Evolutionary conservation across 2,329 filamentous ascomycete species (phyloP).

Genomic region (Aspergillus brasiliensis): DNA sequence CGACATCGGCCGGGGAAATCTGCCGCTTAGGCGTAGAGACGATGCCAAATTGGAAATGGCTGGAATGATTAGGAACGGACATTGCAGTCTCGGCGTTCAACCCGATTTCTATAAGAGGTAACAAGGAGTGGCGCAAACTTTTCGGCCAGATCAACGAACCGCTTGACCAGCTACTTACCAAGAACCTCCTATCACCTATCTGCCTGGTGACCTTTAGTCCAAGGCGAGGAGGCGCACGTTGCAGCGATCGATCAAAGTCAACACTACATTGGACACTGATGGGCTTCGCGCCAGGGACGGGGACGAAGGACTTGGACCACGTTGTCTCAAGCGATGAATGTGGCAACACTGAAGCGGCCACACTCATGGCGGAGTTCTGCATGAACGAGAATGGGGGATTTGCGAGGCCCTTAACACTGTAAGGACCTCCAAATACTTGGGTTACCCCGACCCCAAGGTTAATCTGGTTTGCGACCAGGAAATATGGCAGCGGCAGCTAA

Average conservation of each 20-base stretch:
- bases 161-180: constrained; percentile 40
- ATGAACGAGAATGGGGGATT: constrained; percentile 35
- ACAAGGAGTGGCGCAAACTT: constrained; percentile 25
- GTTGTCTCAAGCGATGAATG: constrained; percentile 30
- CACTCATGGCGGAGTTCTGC: constrained; percentile 31
- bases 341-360: constrained; percentile 36
- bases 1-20: constrained; percentile 20
- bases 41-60: constrained; percentile 39
- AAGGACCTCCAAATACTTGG: constrained; percentile 32
- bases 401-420: constrained; percentile 29
- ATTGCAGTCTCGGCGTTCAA: constrained; percentile 24
- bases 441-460: constrained; percentile 36
- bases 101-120: constrained; percentile 26
- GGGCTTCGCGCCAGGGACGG: constrained; percentile 35
- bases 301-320: constrained; percentile 33
- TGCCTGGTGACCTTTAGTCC: constrained; percentile 35
- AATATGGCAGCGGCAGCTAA: constrained; percentile 34
- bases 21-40: constrained; percentile 30
- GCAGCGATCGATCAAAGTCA: constrained; percentile 32
- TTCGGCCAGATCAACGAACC: constrained; percentile 41
- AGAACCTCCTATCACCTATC: constrained; percentile 34
- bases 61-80: constrained; percentile 22
- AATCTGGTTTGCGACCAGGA: constrained; percentile 32
- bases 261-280: constrained; percentile 34
- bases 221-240: constrained; percentile 32